Percentiles rank a stretch among this genome's conserved stretches.
Evolutionary conservation across 495 filamentous ascomycete species (phyloP).

Genomic region (Neurospora sp.): DNA sequence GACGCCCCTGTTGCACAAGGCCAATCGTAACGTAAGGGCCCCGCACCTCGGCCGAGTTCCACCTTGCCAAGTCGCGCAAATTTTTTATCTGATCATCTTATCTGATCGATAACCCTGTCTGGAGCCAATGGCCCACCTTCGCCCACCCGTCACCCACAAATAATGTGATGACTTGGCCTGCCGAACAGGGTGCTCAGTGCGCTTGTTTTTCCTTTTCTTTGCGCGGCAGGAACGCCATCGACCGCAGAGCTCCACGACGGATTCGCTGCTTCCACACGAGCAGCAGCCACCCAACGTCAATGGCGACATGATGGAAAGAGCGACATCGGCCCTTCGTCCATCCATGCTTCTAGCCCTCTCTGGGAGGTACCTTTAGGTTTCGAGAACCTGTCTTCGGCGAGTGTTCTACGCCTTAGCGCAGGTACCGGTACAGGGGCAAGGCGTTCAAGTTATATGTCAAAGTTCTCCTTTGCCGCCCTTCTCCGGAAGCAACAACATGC

Average conservation of each 20-base stretch:
- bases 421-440: not conserved
- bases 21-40: not conserved
- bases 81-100: constrained; percentile 14
- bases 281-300: not conserved
- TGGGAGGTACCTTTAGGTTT: not conserved
- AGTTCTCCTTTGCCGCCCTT: not conserved
- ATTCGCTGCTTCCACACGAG: not conserved
- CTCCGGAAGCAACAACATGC: not conserved
- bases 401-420: not conserved
- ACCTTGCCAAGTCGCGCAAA: not conserved
- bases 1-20: not conserved
- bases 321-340: not conserved
- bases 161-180: not conserved
- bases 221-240: not conserved
- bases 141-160: not conserved
- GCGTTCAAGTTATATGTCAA: not conserved
- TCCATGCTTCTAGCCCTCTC: not conserved
- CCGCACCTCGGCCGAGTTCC: not conserved
- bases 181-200: not conserved
- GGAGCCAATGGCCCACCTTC: not conserved
- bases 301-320: not conserved
- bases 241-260: not conserved
- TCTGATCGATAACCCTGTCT: constrained; percentile 6
- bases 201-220: not conserved
- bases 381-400: not conserved